Percentiles rank a stretch among this genome's conserved stretches.
Conservation (phyloP, 305 asterid genomes). For the Fraxinus ornus region DNA sequence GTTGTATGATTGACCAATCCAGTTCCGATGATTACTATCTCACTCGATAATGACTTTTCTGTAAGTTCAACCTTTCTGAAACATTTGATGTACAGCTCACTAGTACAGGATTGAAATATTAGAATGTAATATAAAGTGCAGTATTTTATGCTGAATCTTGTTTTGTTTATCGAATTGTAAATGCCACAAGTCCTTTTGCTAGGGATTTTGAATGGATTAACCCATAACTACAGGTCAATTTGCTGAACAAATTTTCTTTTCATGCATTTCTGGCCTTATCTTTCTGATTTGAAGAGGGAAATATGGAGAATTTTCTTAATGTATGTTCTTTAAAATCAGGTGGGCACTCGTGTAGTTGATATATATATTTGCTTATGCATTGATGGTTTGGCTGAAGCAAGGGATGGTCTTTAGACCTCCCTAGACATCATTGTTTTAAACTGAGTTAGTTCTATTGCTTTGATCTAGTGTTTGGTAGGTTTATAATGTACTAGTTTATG, state of each 20-base stretch:
- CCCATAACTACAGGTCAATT: neutral
- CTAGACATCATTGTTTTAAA: neutral
- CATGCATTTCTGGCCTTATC: neutral
- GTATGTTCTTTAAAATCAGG: neutral
- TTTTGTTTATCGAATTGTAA: neutral
- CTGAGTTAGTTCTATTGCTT: neutral
- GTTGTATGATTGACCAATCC: conserved; percentile 32
- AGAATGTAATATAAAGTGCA: neutral
- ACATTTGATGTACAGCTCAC: neutral
- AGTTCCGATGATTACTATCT: neutral
- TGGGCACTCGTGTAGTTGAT: neutral
- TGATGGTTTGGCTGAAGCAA: neutral
- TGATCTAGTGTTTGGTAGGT: neutral
- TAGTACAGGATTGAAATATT: neutral
- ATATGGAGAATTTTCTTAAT: neutral
- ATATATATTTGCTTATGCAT: neutral
- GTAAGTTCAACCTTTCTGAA: conserved; percentile 1
- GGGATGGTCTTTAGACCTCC: neutral
- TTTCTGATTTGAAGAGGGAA: neutral
- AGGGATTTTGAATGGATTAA: neutral
- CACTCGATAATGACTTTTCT: neutral
- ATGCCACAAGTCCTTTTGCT: neutral
- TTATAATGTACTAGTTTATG: neutral
- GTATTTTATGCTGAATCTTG: neutral
- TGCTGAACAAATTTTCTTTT: neutral